Evolutionary conservation across 169 alveolate species (phyloP).

Genomic region (Plasmodium relictum): DNA sequence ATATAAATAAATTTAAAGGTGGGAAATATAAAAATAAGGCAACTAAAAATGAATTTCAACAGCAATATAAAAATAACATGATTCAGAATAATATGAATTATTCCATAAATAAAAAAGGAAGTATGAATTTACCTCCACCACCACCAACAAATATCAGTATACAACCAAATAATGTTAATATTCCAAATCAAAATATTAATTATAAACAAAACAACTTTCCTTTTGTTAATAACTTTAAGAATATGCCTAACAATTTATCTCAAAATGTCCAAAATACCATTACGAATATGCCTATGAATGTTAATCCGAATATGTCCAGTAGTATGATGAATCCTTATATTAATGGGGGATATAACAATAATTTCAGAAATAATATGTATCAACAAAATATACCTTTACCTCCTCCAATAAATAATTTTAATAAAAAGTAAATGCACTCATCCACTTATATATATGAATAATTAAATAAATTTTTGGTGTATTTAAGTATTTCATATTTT

Average conservation of each 20-base stretch:
- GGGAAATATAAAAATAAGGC: slow-evolving; percentile 59
- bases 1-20: slow-evolving; percentile 54
- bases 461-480: neutral
- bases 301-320: slow-evolving; percentile 57
- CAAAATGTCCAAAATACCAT: slow-evolving; percentile 58
- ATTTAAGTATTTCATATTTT: too few species aligned
- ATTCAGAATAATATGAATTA: slow-evolving; percentile 74
- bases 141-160: slow-evolving; percentile 62
- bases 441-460: neutral
- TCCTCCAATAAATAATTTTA: slow-evolving; percentile 51
- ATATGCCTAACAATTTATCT: slow-evolving; percentile 47
- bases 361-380: slow-evolving; percentile 66
- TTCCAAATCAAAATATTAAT: slow-evolving; percentile 72
- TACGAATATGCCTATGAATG: slow-evolving; percentile 58
- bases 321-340: slow-evolving; percentile 74
- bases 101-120: slow-evolving; percentile 72
- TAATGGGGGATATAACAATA: slow-evolving; percentile 47
- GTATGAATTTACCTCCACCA: slow-evolving; percentile 74
- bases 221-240: slow-evolving; percentile 70
- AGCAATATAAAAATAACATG: slow-evolving; percentile 59
- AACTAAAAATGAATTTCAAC: slow-evolving; percentile 73
- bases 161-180: slow-evolving; percentile 60
- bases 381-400: slow-evolving; percentile 67
- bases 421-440: slow-evolving; percentile 38
- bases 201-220: slow-evolving; percentile 68